A percentile compares a stretch with the other conserved stretches of the same genome.
Conservation (phyloP, 2,329 filamentous ascomycete species). For the Cercospora zeina region DNA sequence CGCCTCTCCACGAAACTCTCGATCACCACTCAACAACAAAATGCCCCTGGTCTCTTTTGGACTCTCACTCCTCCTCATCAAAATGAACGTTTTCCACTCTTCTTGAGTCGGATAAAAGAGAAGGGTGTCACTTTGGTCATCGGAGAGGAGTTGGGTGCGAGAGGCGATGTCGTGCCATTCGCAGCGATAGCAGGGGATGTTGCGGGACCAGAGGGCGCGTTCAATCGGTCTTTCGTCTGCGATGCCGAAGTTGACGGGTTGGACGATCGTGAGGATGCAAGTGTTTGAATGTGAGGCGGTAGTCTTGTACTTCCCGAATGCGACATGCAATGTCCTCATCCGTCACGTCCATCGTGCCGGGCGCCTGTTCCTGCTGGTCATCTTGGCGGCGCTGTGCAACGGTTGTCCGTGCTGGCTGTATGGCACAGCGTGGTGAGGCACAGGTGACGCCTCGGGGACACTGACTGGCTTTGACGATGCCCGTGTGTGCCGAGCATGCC, state of each 20-base stretch:
- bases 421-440: no score
- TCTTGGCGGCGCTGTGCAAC: slow-evolving; percentile 13
- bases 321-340: slow-evolving; percentile 28
- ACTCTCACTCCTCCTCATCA: slow-evolving; percentile 46
- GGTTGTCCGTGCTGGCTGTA: no score
- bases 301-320: slow-evolving; percentile 44
- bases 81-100: slow-evolving; percentile 41
- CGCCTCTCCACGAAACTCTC: slow-evolving; percentile 42
- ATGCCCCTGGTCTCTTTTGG: slow-evolving; percentile 40
- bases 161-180: slow-evolving; percentile 42
- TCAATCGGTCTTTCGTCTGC: slow-evolving; percentile 51
- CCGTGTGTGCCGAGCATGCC: not conserved
- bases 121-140: slow-evolving; percentile 36
- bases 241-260: slow-evolving; percentile 49
- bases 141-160: slow-evolving; percentile 36
- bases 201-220: slow-evolving; percentile 44
- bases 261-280: slow-evolving; percentile 49
- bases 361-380: not conserved
- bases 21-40: slow-evolving; percentile 38
- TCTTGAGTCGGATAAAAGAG: slow-evolving; percentile 38
- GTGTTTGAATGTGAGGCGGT: slow-evolving; percentile 36
- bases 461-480: slow-evolving; percentile 7
- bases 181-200: slow-evolving; percentile 44
- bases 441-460: slow-evolving; percentile 26
- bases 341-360: slow-evolving; percentile 4